Evolutionary conservation across 257 asterid species (phyloP).

Genomic region (Primulina huaijiensis): DNA sequence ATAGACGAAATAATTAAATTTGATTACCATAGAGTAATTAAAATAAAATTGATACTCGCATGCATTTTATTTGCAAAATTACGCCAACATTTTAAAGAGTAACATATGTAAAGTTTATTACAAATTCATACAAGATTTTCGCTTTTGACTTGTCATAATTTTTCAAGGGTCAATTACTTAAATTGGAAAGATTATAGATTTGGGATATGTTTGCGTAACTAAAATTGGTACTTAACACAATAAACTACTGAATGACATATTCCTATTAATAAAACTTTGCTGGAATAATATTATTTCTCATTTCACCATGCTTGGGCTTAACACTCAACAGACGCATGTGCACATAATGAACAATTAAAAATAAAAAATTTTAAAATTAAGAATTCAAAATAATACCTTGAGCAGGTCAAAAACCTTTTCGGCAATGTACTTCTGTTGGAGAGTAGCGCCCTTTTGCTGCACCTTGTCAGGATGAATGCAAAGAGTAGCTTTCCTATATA

Average conservation of each 20-base stretch:
- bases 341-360: not conserved
- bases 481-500: constrained; percentile 90
- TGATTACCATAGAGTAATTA: not conserved
- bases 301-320: constrained; percentile 11
- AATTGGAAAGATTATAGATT: not conserved
- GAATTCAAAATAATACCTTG: constrained; percentile 52
- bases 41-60: too few relatives aligned
- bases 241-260: not conserved
- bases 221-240: not conserved
- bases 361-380: constrained; percentile 7
- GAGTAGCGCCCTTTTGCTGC: constrained; percentile 98
- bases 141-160: not conserved
- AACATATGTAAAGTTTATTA: too few relatives aligned
- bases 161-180: not conserved
- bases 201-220: not conserved
- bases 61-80: not conserved
- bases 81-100: too few relatives aligned
- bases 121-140: too few relatives aligned
- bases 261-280: not conserved
- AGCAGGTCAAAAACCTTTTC: constrained; percentile 98
- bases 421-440: constrained; percentile 94
- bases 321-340: not conserved
- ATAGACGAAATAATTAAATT: too few relatives aligned
- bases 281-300: constrained; percentile 1
- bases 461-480: constrained; percentile 99